These are phyloP conservation scores for Agrocybe praecox DNA, from an alignment of 768 basidiomycete genomes.

Conservation along the genomic window DNA sequence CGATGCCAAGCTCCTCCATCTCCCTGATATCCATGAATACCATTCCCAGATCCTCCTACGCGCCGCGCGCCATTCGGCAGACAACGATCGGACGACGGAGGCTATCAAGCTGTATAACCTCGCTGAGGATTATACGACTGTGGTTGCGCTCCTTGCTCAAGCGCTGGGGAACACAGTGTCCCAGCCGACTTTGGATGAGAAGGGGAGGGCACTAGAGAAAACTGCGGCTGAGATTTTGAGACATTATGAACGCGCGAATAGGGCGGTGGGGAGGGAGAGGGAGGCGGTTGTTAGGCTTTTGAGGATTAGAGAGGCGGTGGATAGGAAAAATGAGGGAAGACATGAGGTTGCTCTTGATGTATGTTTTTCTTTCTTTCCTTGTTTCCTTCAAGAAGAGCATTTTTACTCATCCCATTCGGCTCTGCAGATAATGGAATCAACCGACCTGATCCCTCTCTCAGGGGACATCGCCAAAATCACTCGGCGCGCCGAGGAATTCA, in stretches of 20 bases:
- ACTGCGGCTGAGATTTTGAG: conserved; percentile 79
- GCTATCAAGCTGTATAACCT: conserved; percentile 96
- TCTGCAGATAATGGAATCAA: conserved; percentile 80
- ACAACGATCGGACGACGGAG: conserved; percentile 84
- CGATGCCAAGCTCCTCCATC: conserved; percentile 72
- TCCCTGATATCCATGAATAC: conserved; percentile 67
- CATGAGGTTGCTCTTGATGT: conserved; percentile 85
- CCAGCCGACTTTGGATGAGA: conserved; percentile 62
- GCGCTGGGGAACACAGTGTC: conserved; percentile 85
- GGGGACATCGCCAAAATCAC: conserved; percentile 87
- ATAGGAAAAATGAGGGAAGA: conserved; percentile 70
- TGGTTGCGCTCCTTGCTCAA: conserved; percentile 84
- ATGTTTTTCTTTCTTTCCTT: conserved; percentile 25
- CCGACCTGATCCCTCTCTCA: conserved; percentile 83
- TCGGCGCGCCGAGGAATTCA: conserved; percentile 86
- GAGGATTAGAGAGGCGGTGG: conserved; percentile 79
- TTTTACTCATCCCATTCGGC: background rate
- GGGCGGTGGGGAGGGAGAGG: conserved; percentile 69
- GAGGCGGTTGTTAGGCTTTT: conserved; percentile 77
- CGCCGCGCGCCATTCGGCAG: conserved; percentile 80
- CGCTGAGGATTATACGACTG: conserved; percentile 87
- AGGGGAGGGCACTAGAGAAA: conserved; percentile 66
- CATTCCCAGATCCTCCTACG: conserved; percentile 81
- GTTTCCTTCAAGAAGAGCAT: background rate
- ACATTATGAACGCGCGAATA: conserved; percentile 78